Percentiles rank a stretch among this genome's conserved stretches.
phyloP scores from a whole-genome alignment of 2,329 filamentous ascomycete species.

The Daldinia eschscholtzii region DNA sequence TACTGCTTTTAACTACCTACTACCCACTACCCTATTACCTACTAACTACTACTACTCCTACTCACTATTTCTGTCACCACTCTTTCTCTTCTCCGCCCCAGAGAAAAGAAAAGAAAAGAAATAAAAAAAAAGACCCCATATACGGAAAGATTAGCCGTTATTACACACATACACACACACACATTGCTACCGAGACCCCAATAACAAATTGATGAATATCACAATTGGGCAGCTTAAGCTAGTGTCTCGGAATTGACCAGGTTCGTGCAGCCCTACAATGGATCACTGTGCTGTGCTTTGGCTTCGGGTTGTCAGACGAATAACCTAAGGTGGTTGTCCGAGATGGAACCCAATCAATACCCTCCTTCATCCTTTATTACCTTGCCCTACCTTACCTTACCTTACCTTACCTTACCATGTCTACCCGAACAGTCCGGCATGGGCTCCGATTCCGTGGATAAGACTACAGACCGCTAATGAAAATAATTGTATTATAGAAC shows the following conservation, averaged over 20 bases:
- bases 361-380: not conserved
- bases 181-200: not conserved
- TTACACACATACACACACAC: slow-evolving; percentile 10
- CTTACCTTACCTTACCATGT: slow-evolving; percentile 8
- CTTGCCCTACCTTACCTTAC: not conserved
- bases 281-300: not conserved
- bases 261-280: slow-evolving; percentile 42
- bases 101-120: too few species aligned
- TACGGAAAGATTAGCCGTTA: slow-evolving; percentile 19
- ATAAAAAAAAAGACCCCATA: not conserved
- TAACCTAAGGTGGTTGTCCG: slow-evolving; percentile 13
- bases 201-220: slow-evolving; percentile 33
- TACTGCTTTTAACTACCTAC: not conserved
- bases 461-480: slow-evolving; percentile 33
- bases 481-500: slow-evolving; percentile 28
- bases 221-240: slow-evolving; percentile 40
- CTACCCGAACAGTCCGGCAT: slow-evolving; percentile 34
- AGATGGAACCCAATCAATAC: slow-evolving; percentile 34
- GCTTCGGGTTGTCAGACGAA: slow-evolving; percentile 15
- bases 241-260: slow-evolving; percentile 43
- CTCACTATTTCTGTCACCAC: not conserved
- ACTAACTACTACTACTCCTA: not conserved
- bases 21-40: slow-evolving; percentile 3
- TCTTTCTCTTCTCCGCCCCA: too few species aligned
- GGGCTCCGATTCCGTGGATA: slow-evolving; percentile 34